Evolutionary conservation across 1,284 basidiomycete species (phyloP).

Genomic region (Leccinum brunneo-olivaceum): DNA sequence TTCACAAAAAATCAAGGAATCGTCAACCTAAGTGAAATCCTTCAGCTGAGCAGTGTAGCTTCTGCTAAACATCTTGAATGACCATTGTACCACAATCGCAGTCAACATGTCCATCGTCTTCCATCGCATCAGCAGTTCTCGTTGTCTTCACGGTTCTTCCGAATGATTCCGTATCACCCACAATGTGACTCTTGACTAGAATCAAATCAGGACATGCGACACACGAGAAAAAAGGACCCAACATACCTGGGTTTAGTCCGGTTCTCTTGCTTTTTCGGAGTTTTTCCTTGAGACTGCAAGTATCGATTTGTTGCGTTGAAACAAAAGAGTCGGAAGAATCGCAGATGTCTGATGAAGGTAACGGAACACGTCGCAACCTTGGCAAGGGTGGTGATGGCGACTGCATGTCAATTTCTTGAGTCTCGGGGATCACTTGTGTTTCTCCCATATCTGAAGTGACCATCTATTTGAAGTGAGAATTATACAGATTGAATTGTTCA

Average conservation of each 20-base stretch:
- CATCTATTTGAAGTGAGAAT: conserved; percentile 13
- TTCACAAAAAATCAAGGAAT: conserved; percentile 54
- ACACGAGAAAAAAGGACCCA: conserved; percentile 33
- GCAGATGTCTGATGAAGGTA: conserved; percentile 37
- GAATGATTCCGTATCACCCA: conserved; percentile 34
- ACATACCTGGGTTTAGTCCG: conserved; percentile 38
- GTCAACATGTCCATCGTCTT: conserved; percentile 27
- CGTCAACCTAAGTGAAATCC: conserved; percentile 38
- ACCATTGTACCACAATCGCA: conserved; percentile 66
- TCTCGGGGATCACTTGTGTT: conserved; percentile 36
- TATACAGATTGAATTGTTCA: neutral
- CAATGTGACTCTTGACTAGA: conserved; percentile 42
- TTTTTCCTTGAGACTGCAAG: conserved; percentile 39
- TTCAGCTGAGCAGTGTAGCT: conserved; percentile 7
- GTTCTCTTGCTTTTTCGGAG: conserved; percentile 22
- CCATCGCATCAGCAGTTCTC: conserved; percentile 2
- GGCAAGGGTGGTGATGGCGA: conserved; percentile 15
- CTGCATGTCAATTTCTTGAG: conserved; percentile 29
- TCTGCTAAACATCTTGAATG: conserved; percentile 5
- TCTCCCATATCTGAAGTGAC: conserved; percentile 32
- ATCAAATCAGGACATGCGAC: neutral
- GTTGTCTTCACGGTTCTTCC: neutral
- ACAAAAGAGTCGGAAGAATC: conserved; percentile 15
- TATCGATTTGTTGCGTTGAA: conserved; percentile 32
- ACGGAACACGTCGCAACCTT: conserved; percentile 7